Evolutionary conservation across 2,329 filamentous ascomycete species (phyloP), one percentile per base, ranked within the genome.

Genomic region (Colletotrichum lupini): DNA sequence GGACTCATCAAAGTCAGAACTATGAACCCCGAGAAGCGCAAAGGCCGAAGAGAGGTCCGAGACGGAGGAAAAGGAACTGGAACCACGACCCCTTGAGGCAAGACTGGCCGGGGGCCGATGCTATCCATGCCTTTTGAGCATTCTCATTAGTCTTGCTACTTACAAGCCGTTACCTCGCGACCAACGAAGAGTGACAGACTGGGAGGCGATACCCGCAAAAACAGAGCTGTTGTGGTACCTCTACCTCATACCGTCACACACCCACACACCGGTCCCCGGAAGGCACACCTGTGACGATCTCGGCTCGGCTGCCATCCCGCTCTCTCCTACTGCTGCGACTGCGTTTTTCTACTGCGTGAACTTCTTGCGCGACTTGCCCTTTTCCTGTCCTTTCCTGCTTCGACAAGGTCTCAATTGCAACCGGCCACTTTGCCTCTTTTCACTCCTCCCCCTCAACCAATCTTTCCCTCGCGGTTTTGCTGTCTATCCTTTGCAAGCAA

Each of bases 271-370:
- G 66, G 66, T 59, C 53, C 53, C 69, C 37, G 24, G 58, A 68
- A 63, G 52, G n/a, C n/a, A 63, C 69, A 62, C 65, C 69, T 72
- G 69, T 59, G 66, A 72, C 69, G 53, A 72, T 72, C 69, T 72
- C 69, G 69, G 69, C 69, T 69, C 65, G 69, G 69, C 66, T 69
- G 60, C 56, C 53, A 56, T 73, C 22, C 70, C 67, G 60, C 70
- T 65, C 28, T 65, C 67, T 61, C 42, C 61, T 61, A 24, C 61
- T 73, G 67, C 62, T 42, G 37, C 37, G 37, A 42, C 37, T 42
- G 37, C 14, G 37, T 55, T 30, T 61, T 70, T 65, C 53, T 61
- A 32, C 65, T 63, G 67, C 67, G 70, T 49, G 66, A 73, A 42
- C 14, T 60, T 69, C 66, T 70, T 69, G 28, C 22, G 32, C 22